A percentile compares a stretch with the other conserved stretches of the same genome.
These are phyloP conservation scores for Pestalotiopsis sp. DNA, from an alignment of 2,329 filamentous ascomycete genomes.

Conservation along the genomic window DNA sequence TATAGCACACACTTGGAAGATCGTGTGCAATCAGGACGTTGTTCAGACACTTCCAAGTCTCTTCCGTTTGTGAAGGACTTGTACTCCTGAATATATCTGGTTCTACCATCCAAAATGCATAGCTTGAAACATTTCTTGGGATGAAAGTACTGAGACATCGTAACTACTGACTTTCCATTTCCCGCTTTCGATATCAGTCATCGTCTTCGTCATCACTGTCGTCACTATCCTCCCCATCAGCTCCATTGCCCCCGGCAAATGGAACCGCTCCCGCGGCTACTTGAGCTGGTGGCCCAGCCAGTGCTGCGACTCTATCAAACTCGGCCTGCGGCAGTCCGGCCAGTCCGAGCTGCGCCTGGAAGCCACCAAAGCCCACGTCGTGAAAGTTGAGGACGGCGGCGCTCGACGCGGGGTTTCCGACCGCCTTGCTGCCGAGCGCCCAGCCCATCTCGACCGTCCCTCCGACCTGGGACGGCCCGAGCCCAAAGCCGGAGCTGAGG, in stretches of 20 bases:
- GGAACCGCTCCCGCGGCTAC: conserved; percentile 22
- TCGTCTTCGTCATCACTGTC: conserved; percentile 22
- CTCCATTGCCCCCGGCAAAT: conserved; percentile 18
- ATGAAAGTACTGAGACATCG: not conserved
- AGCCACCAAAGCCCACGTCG: conserved; percentile 33
- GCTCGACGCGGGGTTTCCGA: conserved; percentile 23
- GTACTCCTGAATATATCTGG: too few species aligned
- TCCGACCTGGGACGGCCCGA: conserved; percentile 26
- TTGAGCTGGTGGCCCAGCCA: conserved; percentile 37
- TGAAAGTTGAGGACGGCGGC: conserved; percentile 33
- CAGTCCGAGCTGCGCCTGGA: conserved; percentile 32
- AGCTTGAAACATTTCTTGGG: too few species aligned
- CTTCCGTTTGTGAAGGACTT: too few species aligned
- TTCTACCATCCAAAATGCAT: too few species aligned
- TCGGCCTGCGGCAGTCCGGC: conserved; percentile 34
- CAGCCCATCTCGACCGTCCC: conserved; percentile 37
- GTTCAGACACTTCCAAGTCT: too few species aligned
- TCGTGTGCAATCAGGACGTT: too few species aligned
- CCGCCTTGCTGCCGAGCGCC: conserved; percentile 32
- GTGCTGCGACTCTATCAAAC: conserved; percentile 41
- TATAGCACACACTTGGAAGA: too few species aligned
- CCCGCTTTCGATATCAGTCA: not conserved
- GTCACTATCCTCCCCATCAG: conserved; percentile 20
- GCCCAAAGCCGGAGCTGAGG: conserved; percentile 29
- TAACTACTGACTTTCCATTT: not conserved